phyloP scores from a whole-genome alignment of 2,329 filamentous ascomycete genomes.

The Monosporascus sp. region DNA sequence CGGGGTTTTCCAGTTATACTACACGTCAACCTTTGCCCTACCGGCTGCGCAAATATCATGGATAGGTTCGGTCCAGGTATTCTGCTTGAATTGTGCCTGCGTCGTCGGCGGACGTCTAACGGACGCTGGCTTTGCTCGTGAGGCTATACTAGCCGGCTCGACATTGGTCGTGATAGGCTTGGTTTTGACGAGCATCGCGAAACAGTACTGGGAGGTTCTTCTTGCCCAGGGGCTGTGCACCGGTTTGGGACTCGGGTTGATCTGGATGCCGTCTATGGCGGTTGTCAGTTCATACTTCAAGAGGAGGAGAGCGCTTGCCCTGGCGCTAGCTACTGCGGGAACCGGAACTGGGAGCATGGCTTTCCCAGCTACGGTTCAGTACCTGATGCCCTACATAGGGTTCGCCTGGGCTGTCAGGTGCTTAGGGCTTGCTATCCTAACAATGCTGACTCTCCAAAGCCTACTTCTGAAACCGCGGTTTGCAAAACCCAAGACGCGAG shows the following conservation, averaged over 20 bases:
- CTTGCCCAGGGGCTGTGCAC: slow-evolving; percentile 45
- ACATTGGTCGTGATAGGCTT: slow-evolving; percentile 34
- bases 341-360: slow-evolving; percentile 58
- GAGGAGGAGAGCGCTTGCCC: slow-evolving; percentile 49
- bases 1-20: slow-evolving; percentile 42
- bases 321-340: slow-evolving; percentile 56
- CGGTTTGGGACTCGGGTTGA: slow-evolving; percentile 41
- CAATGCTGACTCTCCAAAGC: slow-evolving; percentile 33
- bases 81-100: slow-evolving; percentile 28
- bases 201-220: slow-evolving; percentile 34
- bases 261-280: slow-evolving; percentile 31
- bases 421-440: slow-evolving; percentile 55
- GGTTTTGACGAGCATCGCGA: slow-evolving; percentile 32
- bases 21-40: slow-evolving; percentile 30
- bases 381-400: slow-evolving; percentile 55
- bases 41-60: slow-evolving; percentile 36
- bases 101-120: slow-evolving; percentile 25
- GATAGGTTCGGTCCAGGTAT: slow-evolving; percentile 37
- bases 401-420: slow-evolving; percentile 62
- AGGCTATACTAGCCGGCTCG: slow-evolving; percentile 24
- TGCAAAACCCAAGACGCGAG: slow-evolving; percentile 34
- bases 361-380: slow-evolving; percentile 54
- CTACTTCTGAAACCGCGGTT: slow-evolving; percentile 41
- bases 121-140: slow-evolving; percentile 29
- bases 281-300: slow-evolving; percentile 56